phyloP scores from a whole-genome alignment of 2,329 filamentous ascomycete species.

The Pyrenochaeta sp. region DNA sequence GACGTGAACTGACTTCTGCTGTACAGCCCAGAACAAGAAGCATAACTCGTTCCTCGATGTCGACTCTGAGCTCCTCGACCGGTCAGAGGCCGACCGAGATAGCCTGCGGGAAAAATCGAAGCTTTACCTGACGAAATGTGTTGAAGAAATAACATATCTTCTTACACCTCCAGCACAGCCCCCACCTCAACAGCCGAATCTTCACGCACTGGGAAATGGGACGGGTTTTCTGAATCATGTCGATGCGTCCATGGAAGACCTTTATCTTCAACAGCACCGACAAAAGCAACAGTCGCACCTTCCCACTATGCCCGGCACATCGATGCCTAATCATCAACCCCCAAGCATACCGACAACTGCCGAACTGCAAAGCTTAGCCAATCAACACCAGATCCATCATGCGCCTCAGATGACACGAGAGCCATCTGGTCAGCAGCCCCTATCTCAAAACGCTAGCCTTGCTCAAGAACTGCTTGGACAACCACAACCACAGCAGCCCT shows the following conservation, averaged over 20 bases:
- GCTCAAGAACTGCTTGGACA: constrained; percentile 51
- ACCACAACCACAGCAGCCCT: constrained; percentile 15
- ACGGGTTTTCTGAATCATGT: constrained; percentile 57
- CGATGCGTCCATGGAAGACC: constrained; percentile 67
- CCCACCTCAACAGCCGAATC: constrained; percentile 60
- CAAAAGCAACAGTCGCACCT: constrained; percentile 60
- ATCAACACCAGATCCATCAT: constrained; percentile 50
- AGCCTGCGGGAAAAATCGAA: constrained; percentile 69
- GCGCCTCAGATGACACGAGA: constrained; percentile 57
- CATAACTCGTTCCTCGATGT: constrained; percentile 62
- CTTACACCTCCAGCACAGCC: constrained; percentile 71
- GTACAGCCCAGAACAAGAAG: constrained; percentile 56
- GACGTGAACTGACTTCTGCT: constrained; percentile 25
- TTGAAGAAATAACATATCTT: constrained; percentile 74
- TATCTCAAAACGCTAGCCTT: constrained; percentile 45
- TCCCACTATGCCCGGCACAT: constrained; percentile 44
- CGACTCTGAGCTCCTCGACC: constrained; percentile 53
- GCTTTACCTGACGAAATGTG: constrained; percentile 70
- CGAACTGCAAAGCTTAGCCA: constrained; percentile 52
- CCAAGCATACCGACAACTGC: constrained; percentile 55
- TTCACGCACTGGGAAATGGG: constrained; percentile 47
- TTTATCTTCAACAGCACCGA: constrained; percentile 66
- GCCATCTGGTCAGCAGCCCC: constrained; percentile 52
- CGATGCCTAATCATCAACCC: constrained; percentile 70
- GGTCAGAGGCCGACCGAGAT: constrained; percentile 63